Percentiles rank a stretch among this genome's conserved stretches.
Conservation (phyloP, 116 monocot genomes). For the Thalassia testudinum region DNA sequence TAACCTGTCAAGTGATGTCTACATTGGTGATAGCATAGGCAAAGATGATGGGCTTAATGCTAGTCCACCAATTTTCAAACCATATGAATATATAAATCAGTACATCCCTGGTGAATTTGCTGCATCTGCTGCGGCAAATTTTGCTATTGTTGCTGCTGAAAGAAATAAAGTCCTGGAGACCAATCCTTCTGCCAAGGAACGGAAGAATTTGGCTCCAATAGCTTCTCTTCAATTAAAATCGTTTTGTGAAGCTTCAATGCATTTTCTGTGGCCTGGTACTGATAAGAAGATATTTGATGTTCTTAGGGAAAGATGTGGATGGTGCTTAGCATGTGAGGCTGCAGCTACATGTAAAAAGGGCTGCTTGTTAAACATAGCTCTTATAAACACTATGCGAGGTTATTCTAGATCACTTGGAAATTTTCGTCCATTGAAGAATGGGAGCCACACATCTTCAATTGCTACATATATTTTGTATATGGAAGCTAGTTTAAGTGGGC, state of each 20-base stretch:
- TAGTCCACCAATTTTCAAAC: constrained; percentile 20
- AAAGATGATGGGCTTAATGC: background rate
- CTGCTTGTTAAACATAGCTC: constrained; percentile 65
- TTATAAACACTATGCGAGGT: constrained; percentile 37
- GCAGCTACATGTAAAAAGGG: constrained; percentile 42
- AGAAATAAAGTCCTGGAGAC: constrained; percentile 19
- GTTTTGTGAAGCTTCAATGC: constrained; percentile 43
- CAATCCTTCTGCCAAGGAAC: constrained; percentile 25
- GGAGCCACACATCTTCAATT: constrained; percentile 38
- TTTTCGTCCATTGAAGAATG: constrained; percentile 22
- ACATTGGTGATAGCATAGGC: background rate
- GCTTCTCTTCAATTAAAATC: constrained; percentile 68
- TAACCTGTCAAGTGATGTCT: background rate
- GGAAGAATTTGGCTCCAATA: constrained; percentile 29
- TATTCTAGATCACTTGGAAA: constrained; percentile 20
- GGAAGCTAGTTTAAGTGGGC: constrained; percentile 59
- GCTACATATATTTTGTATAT: constrained; percentile 54
- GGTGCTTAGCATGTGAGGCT: constrained; percentile 73
- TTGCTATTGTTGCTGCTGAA: constrained; percentile 37
- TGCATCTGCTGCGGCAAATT: constrained; percentile 62
- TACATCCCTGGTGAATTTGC: constrained; percentile 62
- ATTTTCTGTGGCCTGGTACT: constrained; percentile 60
- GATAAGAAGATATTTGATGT: constrained; percentile 63
- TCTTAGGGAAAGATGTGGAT: constrained; percentile 87
- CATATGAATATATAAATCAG: constrained; percentile 45